Conservation (phyloP, 176 grass and related monocot genomes). For the Miscanthus lutarioriparius region DNA sequence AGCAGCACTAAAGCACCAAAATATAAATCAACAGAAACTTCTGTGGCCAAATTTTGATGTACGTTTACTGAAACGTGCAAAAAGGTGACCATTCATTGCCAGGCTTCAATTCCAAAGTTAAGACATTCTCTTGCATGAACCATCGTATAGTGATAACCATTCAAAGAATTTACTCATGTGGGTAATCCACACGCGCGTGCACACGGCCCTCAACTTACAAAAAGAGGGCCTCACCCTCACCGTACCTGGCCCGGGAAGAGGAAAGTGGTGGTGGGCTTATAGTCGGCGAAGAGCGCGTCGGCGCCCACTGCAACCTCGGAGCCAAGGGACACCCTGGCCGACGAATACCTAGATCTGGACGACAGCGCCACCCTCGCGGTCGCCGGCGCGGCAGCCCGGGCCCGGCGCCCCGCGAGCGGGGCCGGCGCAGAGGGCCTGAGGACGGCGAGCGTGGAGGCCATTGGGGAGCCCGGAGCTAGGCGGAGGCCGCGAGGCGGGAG, state of each 20-base stretch:
- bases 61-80: conserved; percentile 18
- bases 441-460: conserved; percentile 68
- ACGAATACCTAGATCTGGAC: conserved; percentile 67
- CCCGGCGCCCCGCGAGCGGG: not conserved
- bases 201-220: not conserved
- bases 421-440: conserved; percentile 60
- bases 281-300: conserved; percentile 78
- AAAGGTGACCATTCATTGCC: not conserved
- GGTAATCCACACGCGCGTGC: not conserved
- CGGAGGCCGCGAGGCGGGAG: not conserved
- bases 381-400: conserved; percentile 21
- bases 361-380: conserved; percentile 40
- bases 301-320: conserved; percentile 44
- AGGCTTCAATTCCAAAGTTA: not conserved
- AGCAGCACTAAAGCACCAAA: not conserved
- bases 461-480: conserved; percentile 22
- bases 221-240: not conserved
- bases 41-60: not conserved
- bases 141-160: not conserved
- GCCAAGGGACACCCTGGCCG: conserved; percentile 53
- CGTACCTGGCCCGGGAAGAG: conserved; percentile 93
- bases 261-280: conserved; percentile 81
- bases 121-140: not conserved
- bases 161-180: not conserved
- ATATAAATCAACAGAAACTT: not conserved